Percentiles rank a stretch among this genome's conserved stretches.
Conservation (phyloP, 164 flowering plant genomes). For the Berberis vulgaris region DNA sequence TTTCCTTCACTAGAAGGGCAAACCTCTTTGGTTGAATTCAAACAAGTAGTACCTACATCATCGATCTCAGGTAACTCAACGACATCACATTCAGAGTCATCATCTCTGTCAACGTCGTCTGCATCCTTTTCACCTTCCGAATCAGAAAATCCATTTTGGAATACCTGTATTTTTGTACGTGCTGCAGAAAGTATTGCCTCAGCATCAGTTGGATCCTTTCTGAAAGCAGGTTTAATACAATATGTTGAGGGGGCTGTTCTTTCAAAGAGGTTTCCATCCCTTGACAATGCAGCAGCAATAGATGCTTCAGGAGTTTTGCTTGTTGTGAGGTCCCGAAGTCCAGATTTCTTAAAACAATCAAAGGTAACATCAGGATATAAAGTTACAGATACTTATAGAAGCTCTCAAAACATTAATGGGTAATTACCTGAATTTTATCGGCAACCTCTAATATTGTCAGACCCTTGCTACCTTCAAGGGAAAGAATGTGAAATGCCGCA, state of each 20-base stretch:
- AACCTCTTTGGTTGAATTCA: constrained; percentile 21
- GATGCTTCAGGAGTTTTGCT: constrained; percentile 99
- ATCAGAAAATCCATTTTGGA: constrained; percentile 48
- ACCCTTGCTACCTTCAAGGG: constrained; percentile 78
- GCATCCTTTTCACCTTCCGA: constrained; percentile 52
- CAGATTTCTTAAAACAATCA: constrained; percentile 58
- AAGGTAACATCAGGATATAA: constrained; percentile 9
- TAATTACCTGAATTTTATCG: constrained; percentile 77
- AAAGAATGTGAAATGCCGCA: constrained; percentile 90
- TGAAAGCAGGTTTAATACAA: constrained; percentile 62
- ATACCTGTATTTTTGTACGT: constrained; percentile 55
- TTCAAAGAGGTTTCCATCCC: constrained; percentile 81
- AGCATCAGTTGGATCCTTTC: constrained; percentile 78
- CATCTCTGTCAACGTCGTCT: constrained; percentile 62
- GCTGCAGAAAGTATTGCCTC: constrained; percentile 68
- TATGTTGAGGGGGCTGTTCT: constrained; percentile 93
- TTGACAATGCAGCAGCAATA: constrained; percentile 85
- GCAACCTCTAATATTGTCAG: constrained; percentile 77
- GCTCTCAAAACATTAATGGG: neutral
- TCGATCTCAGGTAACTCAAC: constrained; percentile 77
- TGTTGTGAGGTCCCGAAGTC: constrained; percentile 86
- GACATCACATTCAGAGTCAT: constrained; percentile 67
- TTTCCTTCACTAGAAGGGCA: constrained; percentile 13
- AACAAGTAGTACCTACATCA: constrained; percentile 29
- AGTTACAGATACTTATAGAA: neutral